Conservation (phyloP, 192 early-diverging fungal genomes). For the Linnemannia zychae region DNA sequence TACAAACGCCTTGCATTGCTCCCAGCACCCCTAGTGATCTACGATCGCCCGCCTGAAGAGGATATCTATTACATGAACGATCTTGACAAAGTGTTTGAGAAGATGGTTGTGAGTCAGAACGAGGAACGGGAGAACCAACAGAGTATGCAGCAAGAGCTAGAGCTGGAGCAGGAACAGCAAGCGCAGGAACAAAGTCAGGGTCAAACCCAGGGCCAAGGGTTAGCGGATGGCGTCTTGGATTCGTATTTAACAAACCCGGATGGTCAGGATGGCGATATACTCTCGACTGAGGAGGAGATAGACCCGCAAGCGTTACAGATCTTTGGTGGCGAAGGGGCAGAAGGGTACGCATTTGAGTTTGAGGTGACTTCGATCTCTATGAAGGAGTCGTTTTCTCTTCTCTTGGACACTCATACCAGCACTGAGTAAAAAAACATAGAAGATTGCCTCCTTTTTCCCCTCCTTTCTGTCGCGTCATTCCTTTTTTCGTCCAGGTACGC, state of each 20-base stretch:
- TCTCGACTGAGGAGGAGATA: background rate
- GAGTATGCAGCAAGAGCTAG: background rate
- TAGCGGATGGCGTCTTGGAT: background rate
- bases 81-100: constrained; percentile 31
- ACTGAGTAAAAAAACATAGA: background rate
- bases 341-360: constrained; percentile 26
- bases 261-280: background rate
- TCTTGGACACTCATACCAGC: background rate
- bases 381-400: background rate
- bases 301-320: background rate
- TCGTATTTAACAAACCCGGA: background rate
- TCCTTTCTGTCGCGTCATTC: background rate
- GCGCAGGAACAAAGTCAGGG: background rate
- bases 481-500: no score
- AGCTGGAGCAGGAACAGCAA: background rate
- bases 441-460: background rate
- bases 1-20: constrained; percentile 23
- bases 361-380: constrained; percentile 17
- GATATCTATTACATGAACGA: constrained; percentile 31
- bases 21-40: constrained; percentile 22
- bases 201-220: no score
- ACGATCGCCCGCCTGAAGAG: constrained; percentile 27
- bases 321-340: constrained; percentile 9
- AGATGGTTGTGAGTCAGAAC: constrained; percentile 36
- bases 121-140: constrained; percentile 8